Base-by-base conservation (phyloP, 2,329 filamentous ascomycete species). In the Trichoderma sp. region DNA sequence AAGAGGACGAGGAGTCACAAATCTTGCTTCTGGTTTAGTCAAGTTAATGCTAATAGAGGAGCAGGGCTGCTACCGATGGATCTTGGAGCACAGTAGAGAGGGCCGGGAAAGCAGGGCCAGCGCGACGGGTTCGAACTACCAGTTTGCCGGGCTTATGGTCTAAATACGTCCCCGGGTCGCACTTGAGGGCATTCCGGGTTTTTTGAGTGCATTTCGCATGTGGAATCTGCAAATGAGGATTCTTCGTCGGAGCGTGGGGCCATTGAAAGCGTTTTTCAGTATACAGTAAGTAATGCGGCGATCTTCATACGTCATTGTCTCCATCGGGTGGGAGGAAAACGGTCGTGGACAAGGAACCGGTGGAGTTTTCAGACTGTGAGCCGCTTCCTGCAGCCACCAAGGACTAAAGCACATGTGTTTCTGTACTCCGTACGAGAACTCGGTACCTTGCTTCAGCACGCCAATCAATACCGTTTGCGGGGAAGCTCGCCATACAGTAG, bases 381-480 rank as follows among this genome's bases (percentile, higher is more conserved):
- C 4, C 34, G 34, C 58, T 32, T 49, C 24, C 26, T 43, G 34
- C 18, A 32, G 24, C 37, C 37, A 43, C 16, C 7, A 2, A 7
- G n/a, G n/a, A n/a, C n/a, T n/a, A n/a, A n/a, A n/a, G 37, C 18
- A 43, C 37, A 0, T 16, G 14, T 5, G 16, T 10, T 43, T 16
- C 5, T 18, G 16, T 43, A 18, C 16, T 18, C 37, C 13, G 52
- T 32, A n/a, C 4, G 52, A 55, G 43, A 46, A 39, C 14, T 39
- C 13, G 4, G 14, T 1, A 39, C 34, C 13, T 34, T 34, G 16
- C 16, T n/a, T 18, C 39, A n/a, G 16, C 21, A 21, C 18, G 52
- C 18, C 16, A 28, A 65, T 65, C 51, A 18, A 65, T 56, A 34
- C 61, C 46, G 24, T 43, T 24, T 56, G 60, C 49, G 60, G 60